phyloP scores from a whole-genome alignment of 2,329 filamentous ascomycete genomes.

The Fusarium nodosum region DNA sequence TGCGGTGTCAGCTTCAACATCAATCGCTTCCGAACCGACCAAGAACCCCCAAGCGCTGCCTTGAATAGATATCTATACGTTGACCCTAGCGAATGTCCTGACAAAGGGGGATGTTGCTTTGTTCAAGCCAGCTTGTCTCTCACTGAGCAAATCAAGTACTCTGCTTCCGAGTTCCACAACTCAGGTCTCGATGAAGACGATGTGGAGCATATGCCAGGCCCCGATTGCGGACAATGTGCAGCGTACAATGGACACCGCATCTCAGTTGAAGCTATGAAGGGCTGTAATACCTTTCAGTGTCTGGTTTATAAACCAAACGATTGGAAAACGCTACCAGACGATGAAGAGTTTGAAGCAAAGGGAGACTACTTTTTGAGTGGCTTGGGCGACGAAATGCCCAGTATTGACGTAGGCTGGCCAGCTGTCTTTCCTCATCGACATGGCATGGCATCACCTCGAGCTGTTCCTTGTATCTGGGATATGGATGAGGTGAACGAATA shows the following conservation, averaged over 20 bases:
- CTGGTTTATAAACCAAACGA: constrained; percentile 39
- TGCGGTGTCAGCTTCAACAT: constrained; percentile 50
- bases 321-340: constrained; percentile 31
- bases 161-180: fast-evolving
- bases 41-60: constrained; percentile 41
- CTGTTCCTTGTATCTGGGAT: constrained; percentile 18
- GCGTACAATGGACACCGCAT: constrained; percentile 47
- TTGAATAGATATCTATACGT: constrained; percentile 9
- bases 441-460: fast-evolving
- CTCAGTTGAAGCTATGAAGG: constrained; percentile 45
- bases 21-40: constrained; percentile 39
- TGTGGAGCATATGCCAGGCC: constrained; percentile 47
- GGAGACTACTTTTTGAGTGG: constrained; percentile 42
- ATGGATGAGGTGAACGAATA: not conserved
- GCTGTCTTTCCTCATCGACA: constrained; percentile 35
- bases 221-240: constrained; percentile 19
- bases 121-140: not conserved
- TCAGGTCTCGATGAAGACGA: not conserved
- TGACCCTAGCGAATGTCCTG: not conserved
- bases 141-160: not conserved
- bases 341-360: constrained; percentile 43
- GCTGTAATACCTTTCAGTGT: constrained; percentile 48
- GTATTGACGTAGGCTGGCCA: constrained; percentile 1
- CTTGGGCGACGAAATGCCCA: constrained; percentile 34
- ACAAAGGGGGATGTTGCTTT: constrained; percentile 18